Conservation (phyloP, 2,329 filamentous ascomycete genomes). For the Aspergillus calidoustus region DNA sequence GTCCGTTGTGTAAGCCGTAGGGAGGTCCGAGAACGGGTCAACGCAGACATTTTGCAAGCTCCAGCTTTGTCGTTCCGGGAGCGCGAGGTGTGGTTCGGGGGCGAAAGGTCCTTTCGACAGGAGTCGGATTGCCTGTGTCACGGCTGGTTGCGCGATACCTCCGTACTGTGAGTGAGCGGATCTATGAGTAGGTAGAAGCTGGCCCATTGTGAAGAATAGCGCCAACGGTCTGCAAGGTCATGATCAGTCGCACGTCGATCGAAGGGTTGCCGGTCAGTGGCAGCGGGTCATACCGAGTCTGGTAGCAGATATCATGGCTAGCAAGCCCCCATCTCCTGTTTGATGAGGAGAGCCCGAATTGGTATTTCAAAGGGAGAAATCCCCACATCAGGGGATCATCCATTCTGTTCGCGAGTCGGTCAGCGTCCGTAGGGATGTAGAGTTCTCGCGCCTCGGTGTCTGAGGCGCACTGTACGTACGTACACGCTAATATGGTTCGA, state of each 20-base stretch:
- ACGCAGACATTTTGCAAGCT: conserved; percentile 49
- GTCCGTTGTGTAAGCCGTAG: conserved; percentile 46
- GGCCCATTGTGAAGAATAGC: conserved; percentile 85
- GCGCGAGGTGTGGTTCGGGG: conserved; percentile 50
- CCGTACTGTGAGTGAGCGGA: conserved; percentile 76
- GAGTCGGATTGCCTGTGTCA: conserved; percentile 82
- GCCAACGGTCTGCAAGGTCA: conserved; percentile 60
- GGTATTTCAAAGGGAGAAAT: conserved; percentile 75
- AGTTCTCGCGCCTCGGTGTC: conserved; percentile 22
- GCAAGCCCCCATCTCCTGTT: conserved; percentile 89
- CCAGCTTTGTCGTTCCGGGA: conserved; percentile 41
- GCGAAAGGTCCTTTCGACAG: conserved; percentile 70
- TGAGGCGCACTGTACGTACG: conserved; percentile 50
- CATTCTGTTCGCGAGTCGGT: conserved; percentile 61
- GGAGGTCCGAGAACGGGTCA: conserved; percentile 52
- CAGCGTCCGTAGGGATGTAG: conserved; percentile 28
- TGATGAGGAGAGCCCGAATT: conserved; percentile 64
- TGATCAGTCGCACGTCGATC: conserved; percentile 1
- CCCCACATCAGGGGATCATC: conserved; percentile 97
- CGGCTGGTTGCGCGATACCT: conserved; percentile 86
- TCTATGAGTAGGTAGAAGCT: conserved; percentile 89
- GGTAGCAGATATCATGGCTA: conserved; percentile 94
- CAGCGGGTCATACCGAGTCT: conserved; percentile 67
- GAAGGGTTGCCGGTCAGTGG: neutral
- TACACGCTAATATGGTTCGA: conserved; percentile 91